Evolutionary conservation across 805 yeast genomes (phyloP).

Genomic region (Wickerhamiella cacticola): DNA sequence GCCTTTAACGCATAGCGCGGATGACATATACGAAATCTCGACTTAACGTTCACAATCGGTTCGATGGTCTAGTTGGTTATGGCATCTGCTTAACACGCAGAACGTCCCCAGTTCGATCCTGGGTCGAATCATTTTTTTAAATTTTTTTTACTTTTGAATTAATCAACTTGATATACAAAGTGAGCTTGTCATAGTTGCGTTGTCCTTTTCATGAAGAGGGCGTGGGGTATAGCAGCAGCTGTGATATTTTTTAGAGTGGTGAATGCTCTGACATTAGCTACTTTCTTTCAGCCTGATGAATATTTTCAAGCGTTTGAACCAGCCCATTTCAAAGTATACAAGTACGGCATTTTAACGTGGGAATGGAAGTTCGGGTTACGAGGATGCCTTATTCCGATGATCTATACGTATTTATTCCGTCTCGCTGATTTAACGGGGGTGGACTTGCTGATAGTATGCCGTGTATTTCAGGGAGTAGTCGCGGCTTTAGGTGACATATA

Average conservation of each 20-base stretch:
- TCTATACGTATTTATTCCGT: conserved; percentile 43
- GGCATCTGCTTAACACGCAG: conserved; percentile 99
- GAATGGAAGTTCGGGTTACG: conserved; percentile 76
- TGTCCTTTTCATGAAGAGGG: neutral
- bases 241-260: conserved; percentile 32
- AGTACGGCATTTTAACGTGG: conserved; percentile 84
- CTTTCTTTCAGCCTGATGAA: conserved; percentile 95
- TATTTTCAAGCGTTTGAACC: conserved; percentile 89
- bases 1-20: no score
- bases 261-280: conserved; percentile 51
- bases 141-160: neutral
- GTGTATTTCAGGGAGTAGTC: conserved; percentile 51
- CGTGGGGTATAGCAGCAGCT: neutral
- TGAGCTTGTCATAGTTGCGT: no score
- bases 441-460: conserved; percentile 39
- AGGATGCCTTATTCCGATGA: conserved; percentile 65
- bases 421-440: conserved; percentile 28
- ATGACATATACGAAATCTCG: no score
- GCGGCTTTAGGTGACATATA: conserved; percentile 64
- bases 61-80: conserved; percentile 96
- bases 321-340: conserved; percentile 63
- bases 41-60: no score
- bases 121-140: conserved; percentile 87
- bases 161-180: no score
- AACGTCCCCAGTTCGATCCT: conserved; percentile 99